These are phyloP conservation scores for Piloderma croceum DNA, from an alignment of 768 basidiomycete genomes.

Conservation along the genomic window DNA sequence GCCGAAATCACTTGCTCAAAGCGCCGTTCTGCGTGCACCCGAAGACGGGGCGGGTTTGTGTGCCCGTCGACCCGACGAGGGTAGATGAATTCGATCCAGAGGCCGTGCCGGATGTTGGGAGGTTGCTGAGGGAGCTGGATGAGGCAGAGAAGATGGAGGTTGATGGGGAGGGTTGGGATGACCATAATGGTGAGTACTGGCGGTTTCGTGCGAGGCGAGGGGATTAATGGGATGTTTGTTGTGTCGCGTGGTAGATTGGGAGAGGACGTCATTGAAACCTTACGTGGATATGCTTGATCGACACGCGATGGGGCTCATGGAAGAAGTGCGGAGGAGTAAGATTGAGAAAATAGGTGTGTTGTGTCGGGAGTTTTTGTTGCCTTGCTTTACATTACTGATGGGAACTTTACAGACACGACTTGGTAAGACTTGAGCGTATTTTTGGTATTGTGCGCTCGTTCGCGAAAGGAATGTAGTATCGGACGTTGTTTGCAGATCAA, in stretches of 20 bases:
- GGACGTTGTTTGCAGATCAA: too few relatives aligned
- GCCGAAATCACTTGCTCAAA: slow-evolving; percentile 95
- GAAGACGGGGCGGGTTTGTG: slow-evolving; percentile 91
- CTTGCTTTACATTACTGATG: too few relatives aligned
- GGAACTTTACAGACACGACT: too few relatives aligned
- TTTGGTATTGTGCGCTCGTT: too few relatives aligned
- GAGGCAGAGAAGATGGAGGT: slow-evolving; percentile 14
- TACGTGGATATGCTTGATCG: slow-evolving; percentile 88
- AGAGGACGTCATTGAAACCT: slow-evolving; percentile 78
- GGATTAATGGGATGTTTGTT: slow-evolving; percentile 4
- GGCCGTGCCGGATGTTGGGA: slow-evolving; percentile 78
- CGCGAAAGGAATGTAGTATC: too few relatives aligned
- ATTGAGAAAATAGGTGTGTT: too few relatives aligned
- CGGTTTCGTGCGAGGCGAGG: background rate
- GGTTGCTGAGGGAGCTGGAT: slow-evolving; percentile 80
- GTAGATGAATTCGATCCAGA: slow-evolving; percentile 83
- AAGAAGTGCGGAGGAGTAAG: slow-evolving; percentile 49
- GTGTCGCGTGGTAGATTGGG: slow-evolving; percentile 54
- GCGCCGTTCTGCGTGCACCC: slow-evolving; percentile 97
- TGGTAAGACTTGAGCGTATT: too few relatives aligned
- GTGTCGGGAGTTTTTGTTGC: too few relatives aligned
- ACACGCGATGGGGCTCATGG: slow-evolving; percentile 56
- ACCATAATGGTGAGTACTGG: slow-evolving; percentile 42
- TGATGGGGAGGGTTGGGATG: slow-evolving; percentile 30
- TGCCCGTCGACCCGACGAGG: slow-evolving; percentile 74